phyloP scores from a whole-genome alignment of 1,284 basidiomycete species.

The Ceratobasidium sp. region DNA sequence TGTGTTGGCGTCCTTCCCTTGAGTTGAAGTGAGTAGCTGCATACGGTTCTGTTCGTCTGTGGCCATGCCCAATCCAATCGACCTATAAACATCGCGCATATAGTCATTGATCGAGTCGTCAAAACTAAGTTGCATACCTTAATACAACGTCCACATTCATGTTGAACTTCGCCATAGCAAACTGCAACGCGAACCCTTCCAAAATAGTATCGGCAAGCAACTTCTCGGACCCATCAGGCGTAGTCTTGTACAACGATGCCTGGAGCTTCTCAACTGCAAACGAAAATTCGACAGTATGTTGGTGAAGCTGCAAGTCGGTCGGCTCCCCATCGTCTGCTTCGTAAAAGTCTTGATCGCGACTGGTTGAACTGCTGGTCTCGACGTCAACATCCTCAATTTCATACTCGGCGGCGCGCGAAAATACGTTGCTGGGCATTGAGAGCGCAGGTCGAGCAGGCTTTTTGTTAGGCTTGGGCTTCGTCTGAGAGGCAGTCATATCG shows the following conservation, averaged over 20 bases:
- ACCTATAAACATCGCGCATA: conserved; percentile 57
- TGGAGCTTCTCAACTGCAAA: conserved; percentile 92
- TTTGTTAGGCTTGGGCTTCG: conserved; percentile 24
- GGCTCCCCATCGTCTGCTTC: conserved; percentile 75
- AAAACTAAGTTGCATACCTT: conserved; percentile 64
- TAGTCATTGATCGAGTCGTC: not conserved
- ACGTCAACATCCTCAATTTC: conserved; percentile 72
- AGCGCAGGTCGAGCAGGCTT: conserved; percentile 18
- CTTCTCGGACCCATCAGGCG: conserved; percentile 66
- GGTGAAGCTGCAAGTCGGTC: conserved; percentile 61
- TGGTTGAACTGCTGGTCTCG: conserved; percentile 51
- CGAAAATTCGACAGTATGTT: conserved; percentile 87
- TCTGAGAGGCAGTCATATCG: conserved; percentile 46
- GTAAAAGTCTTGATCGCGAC: conserved; percentile 68
- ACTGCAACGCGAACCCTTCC: conserved; percentile 80
- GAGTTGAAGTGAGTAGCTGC: conserved; percentile 81
- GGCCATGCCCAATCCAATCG: conserved; percentile 75
- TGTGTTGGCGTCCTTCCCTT: conserved; percentile 58
- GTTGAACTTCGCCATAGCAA: conserved; percentile 82
- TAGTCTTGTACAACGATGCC: conserved; percentile 81
- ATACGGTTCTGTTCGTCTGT: conserved; percentile 68
- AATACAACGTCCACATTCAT: conserved; percentile 90
- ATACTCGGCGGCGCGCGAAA: conserved; percentile 71
- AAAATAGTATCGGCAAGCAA: conserved; percentile 84
- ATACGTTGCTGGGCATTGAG: conserved; percentile 60